Evolutionary conservation across 805 yeast genomes (phyloP).

Genomic region (Candida koratica): DNA sequence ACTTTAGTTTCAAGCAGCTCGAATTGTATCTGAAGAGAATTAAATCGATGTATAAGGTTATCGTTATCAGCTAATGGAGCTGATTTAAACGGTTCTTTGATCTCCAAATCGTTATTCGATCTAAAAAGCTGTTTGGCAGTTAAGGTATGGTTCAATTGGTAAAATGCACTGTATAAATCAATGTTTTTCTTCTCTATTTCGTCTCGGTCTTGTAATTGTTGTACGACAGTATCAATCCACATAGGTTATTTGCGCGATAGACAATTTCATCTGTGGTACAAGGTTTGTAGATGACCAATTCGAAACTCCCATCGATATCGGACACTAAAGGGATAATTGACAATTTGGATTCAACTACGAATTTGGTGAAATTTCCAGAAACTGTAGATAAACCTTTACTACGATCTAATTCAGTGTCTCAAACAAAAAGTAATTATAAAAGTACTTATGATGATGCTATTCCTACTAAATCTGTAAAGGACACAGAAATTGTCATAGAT

Average conservation of each 20-base stretch:
- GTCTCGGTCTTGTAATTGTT: constrained; percentile 28
- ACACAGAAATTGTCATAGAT: background rate
- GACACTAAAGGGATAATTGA: background rate
- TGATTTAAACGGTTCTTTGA: background rate
- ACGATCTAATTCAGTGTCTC: too few relatives aligned
- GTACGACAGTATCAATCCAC: constrained; percentile 16
- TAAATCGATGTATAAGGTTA: constrained; percentile 10
- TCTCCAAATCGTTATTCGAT: constrained; percentile 8
- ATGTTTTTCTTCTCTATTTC: constrained; percentile 29
- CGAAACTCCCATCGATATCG: background rate
- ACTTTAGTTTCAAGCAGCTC: constrained; percentile 21
- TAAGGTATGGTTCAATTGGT: constrained; percentile 20
- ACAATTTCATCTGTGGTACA: background rate
- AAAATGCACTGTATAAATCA: constrained; percentile 31
- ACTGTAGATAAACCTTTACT: constrained; percentile 1
- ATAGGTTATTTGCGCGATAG: constrained; percentile 3
- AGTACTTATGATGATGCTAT: background rate
- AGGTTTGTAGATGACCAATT: background rate
- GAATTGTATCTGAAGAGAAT: constrained; percentile 16
- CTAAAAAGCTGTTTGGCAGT: background rate
- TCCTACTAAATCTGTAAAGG: background rate
- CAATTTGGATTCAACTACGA: background rate
- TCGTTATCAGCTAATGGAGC: constrained; percentile 8
- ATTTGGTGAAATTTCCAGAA: background rate
- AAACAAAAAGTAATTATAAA: too few relatives aligned